A percentile compares a stretch with the other conserved stretches of the same genome.
phyloP scores from a whole-genome alignment of 2,329 filamentous ascomycete genomes.

The Exophiala lecanii-corni region DNA sequence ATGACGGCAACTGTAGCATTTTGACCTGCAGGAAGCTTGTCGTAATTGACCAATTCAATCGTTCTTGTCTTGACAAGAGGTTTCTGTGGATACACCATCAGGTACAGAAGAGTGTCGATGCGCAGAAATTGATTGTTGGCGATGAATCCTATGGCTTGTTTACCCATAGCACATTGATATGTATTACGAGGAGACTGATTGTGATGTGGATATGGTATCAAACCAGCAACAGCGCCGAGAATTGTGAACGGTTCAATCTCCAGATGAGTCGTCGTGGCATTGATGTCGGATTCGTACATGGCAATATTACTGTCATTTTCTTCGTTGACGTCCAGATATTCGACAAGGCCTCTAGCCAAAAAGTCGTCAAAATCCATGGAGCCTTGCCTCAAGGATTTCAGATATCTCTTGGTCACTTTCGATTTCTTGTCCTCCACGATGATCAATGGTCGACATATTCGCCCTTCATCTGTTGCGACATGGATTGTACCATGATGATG shows the following conservation, averaged over 20 bases:
- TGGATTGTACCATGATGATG: slow-evolving; percentile 87
- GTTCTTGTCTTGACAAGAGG: slow-evolving; percentile 97
- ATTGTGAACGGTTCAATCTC: slow-evolving; percentile 99
- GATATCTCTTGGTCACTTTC: slow-evolving; percentile 71
- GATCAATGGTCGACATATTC: slow-evolving; percentile 93
- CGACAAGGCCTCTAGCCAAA: slow-evolving; percentile 79
- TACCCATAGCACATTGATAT: slow-evolving; percentile 99
- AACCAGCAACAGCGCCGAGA: slow-evolving; percentile 85
- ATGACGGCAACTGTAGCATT: slow-evolving; percentile 98
- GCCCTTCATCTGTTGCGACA: slow-evolving; percentile 93
- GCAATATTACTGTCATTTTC: slow-evolving; percentile 95
- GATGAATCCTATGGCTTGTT: slow-evolving; percentile 97
- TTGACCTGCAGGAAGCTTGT: slow-evolving; percentile 93
- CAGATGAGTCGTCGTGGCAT: slow-evolving; percentile 79
- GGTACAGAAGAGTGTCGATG: slow-evolving; percentile 92
- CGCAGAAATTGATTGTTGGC: slow-evolving; percentile 97
- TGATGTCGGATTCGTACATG: slow-evolving; percentile 80
- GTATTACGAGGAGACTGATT: slow-evolving; percentile 98
- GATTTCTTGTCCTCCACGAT: slow-evolving; percentile 85
- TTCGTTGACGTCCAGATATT: slow-evolving; percentile 95
- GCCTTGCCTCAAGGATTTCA: slow-evolving; percentile 76
- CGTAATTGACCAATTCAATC: slow-evolving; percentile 93
- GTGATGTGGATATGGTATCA: slow-evolving; percentile 97
- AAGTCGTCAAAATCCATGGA: slow-evolving; percentile 92
- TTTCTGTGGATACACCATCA: slow-evolving; percentile 95